Conservation (phyloP, 148 eudicot species). For the Diospyros lotus region DNA sequence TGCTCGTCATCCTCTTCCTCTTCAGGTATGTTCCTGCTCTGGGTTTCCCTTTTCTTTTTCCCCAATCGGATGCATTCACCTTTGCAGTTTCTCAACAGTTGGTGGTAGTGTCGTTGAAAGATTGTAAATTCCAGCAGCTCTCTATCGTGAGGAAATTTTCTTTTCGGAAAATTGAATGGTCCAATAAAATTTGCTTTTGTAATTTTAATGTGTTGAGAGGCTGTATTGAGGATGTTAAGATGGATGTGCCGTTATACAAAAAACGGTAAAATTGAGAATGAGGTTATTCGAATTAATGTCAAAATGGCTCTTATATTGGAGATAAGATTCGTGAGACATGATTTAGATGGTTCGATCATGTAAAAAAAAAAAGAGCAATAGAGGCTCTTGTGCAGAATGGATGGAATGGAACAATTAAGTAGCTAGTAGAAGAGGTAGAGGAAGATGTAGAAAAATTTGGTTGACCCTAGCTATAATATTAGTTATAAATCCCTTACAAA, state of each 20-base stretch:
- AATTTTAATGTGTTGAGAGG: background rate
- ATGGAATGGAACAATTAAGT: too few species aligned
- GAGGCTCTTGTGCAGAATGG: too few species aligned
- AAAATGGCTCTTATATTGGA: too few species aligned
- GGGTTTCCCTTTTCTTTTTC: background rate
- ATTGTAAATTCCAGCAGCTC: background rate
- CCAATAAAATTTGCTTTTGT: background rate
- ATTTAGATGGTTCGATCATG: too few species aligned
- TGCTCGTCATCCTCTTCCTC: constrained; percentile 39
- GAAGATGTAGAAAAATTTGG: too few species aligned
- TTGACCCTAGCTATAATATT: too few species aligned
- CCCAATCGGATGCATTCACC: background rate
- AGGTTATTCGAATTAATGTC: too few species aligned
- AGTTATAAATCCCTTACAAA: too few species aligned
- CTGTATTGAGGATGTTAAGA: background rate
- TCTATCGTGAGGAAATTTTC: background rate
- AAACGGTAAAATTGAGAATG: background rate
- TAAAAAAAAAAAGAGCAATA: too few species aligned
- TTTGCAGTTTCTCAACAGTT: background rate
- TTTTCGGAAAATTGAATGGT: background rate
- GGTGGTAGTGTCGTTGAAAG: background rate
- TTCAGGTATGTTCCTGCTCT: constrained; percentile 31
- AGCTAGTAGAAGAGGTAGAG: too few species aligned
- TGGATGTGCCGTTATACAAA: too few species aligned
- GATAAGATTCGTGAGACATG: too few species aligned